Base-by-base conservation (phyloP, 495 filamentous ascomycete genomes). In the Hypoxylon cercidicola region DNA sequence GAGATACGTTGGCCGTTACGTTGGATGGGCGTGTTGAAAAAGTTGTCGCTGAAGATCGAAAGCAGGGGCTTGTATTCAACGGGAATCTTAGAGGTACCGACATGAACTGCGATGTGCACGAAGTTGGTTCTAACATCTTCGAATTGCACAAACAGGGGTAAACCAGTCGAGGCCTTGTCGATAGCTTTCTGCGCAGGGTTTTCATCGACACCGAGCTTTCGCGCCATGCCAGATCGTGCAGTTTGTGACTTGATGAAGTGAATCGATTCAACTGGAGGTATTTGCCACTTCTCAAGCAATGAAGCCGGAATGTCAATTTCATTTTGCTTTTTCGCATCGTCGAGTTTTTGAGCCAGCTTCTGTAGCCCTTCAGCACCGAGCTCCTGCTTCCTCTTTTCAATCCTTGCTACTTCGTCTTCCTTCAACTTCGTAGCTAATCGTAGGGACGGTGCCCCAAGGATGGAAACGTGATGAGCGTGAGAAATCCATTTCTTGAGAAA, bases 61-160 rank as follows among this genome's bases (percentile, higher is more conserved):
- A 98, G 77, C 10, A 99, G 79, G 9, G 95, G 96, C 72, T 92
- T 90, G 49, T 89, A 81, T 55, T 90, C 82, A 4, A 88, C 80
- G 0, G 92, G 89, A 0, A 97, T 80, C 18, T 85, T 78, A 13
- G 86, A 85, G 1, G 92, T 94, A 45, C 91, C 91, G 34, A 97
- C 74, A 39, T 96, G 82, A 15, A 97, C 74, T 8, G 84, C 87
- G 11, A 98, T 77, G 59, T 91, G 87, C 41, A 97, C 92, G 71
- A 99, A 99, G 67, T 90, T 94, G 43, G 90, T 93, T 30, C 87
- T 86, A 30, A 97, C 89, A 67, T 96, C 86, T 78, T 99, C 95
- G 67, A 95, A 99, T 76, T 99, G 96, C n/a, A 99, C 83, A 75
- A 97, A 99, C 2, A 97, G 81, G 1, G 93, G 91, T 0, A 69